phyloP scores from a whole-genome alignment of 192 early-diverging fungal species.

The Entomortierella parvispora region DNA sequence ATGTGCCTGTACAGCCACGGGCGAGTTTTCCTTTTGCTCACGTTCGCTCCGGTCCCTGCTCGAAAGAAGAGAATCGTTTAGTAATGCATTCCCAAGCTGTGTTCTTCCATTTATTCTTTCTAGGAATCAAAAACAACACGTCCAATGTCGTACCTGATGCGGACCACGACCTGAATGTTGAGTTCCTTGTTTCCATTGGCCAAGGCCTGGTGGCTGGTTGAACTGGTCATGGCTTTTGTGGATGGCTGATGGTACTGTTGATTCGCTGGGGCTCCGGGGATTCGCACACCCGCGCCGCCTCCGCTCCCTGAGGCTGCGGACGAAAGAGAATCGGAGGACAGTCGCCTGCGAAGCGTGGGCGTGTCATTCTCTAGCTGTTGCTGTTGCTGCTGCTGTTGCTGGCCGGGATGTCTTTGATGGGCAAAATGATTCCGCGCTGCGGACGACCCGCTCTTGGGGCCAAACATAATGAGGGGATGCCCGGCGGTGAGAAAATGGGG shows the following conservation, averaged over 20 bases:
- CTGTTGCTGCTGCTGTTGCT: neutral
- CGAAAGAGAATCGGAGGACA: conserved; percentile 35
- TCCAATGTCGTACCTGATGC: conserved; percentile 67
- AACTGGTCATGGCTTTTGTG: neutral
- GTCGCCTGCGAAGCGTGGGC: conserved; percentile 1
- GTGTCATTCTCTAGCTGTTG: neutral
- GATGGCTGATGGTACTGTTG: conserved; percentile 3
- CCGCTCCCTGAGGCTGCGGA: conserved; percentile 10
- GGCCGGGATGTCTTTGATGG: neutral
- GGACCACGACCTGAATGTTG: conserved; percentile 85
- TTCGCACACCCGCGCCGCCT: neutral
- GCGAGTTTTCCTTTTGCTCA: conserved; percentile 75
- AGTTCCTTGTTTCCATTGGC: conserved; percentile 62
- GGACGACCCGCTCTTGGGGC: conserved; percentile 35
- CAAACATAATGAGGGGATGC: conserved; percentile 29
- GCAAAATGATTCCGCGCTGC: conserved; percentile 5
- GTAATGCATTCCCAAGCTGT: neutral
- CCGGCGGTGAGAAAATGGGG: neutral
- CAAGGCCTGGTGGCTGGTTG: neutral
- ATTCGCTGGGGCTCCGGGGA: neutral
- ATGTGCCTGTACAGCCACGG: conserved; percentile 65
- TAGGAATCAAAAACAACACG: neutral
- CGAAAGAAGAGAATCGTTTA: conserved; percentile 1
- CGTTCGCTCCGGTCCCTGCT: conserved; percentile 62
- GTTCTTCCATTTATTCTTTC: neutral